Percentiles rank a stretch among this genome's conserved stretches.
These are phyloP conservation scores for Spathaspora passalidarum DNA, from an alignment of 805 yeast species.

Conservation along the genomic window DNA sequence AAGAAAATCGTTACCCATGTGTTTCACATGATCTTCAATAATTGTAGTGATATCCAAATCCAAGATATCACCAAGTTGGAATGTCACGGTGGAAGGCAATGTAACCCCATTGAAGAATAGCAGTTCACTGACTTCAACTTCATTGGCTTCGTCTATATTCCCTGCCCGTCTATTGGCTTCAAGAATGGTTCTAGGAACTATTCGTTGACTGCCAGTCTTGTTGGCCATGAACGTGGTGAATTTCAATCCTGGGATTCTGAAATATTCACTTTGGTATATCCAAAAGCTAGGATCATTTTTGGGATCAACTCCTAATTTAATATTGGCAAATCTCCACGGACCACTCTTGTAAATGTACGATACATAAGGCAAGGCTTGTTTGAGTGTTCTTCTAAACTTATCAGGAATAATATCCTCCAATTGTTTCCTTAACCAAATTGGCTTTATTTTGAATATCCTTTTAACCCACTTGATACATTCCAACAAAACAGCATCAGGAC, in stretches of 20 bases:
- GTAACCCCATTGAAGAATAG: conserved; percentile 70
- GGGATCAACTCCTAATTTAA: conserved; percentile 79
- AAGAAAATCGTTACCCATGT: conserved; percentile 31
- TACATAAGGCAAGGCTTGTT: conserved; percentile 80
- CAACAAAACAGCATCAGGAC: conserved; percentile 30
- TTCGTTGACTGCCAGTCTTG: neutral
- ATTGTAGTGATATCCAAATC: conserved; percentile 58
- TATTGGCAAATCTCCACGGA: conserved; percentile 90
- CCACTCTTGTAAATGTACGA: conserved; percentile 83
- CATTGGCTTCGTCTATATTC: conserved; percentile 10
- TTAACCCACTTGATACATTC: conserved; percentile 44
- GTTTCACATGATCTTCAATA: conserved; percentile 32
- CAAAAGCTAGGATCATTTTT: conserved; percentile 50
- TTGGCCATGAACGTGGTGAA: neutral
- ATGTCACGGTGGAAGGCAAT: conserved; percentile 65
- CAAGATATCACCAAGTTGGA: conserved; percentile 75
- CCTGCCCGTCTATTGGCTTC: conserved; percentile 2
- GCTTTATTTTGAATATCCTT: conserved; percentile 62
- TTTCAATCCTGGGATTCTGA: conserved; percentile 46
- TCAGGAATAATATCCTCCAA: conserved; percentile 54
- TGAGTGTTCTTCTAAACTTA: conserved; percentile 45
- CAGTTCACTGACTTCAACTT: conserved; percentile 24
- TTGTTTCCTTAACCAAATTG: conserved; percentile 84
- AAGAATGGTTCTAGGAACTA: conserved; percentile 25
- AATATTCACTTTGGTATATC: conserved; percentile 80